Base-by-base conservation (phyloP, 2,329 filamentous ascomycete species). In the Claviceps lovelessii region DNA sequence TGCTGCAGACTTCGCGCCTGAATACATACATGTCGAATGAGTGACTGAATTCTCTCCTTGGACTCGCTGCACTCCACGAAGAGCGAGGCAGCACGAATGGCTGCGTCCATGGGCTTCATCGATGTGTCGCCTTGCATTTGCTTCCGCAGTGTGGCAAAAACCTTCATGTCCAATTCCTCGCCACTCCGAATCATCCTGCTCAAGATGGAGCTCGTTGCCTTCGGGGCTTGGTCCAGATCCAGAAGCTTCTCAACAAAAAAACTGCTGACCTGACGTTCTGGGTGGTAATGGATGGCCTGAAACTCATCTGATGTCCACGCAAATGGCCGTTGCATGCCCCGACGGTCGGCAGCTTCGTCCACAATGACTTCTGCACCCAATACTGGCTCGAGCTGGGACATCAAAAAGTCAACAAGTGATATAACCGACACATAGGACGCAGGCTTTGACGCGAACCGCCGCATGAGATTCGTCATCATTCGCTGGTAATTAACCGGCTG, bases 211-310 rank as follows among this genome's bases (percentile, higher is more conserved):
- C 77, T 72, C 1, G 78, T 80, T 2, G 72, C 71, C 1, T 63
- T 58, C 0, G 68, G 66, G 54, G 81, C 82, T 62, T 84, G 78
- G 58, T 84, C 76, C 51, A 85, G 73, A 23, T 73, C 71, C 33
- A 90, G 72, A 31, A 90, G 72, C 64, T 85, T 88, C 62, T 83
- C 80, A 29, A 85, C 65, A 53, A 86, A 80, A n/a, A 81, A 69
- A 58, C 77, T 80, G 23, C 59, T 54, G 2, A 59, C 51, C 3
- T 62, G 61, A 1, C 58, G 56, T 41, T 65, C 66, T 61, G 58
- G 64, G 41, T 75, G 69, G 41, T 66, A 65, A 55, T 74, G 69
- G 2, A 83, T 58, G 2, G 75, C 60, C 33, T 72, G 66, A 13
- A 76, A 68, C 61, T 83, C 80, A 0, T 62, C 58, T 0, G 64